These are phyloP conservation scores for Capillidium rhysosporum DNA, from an alignment of 371 early-diverging fungal genomes.

Conservation along the genomic window DNA sequence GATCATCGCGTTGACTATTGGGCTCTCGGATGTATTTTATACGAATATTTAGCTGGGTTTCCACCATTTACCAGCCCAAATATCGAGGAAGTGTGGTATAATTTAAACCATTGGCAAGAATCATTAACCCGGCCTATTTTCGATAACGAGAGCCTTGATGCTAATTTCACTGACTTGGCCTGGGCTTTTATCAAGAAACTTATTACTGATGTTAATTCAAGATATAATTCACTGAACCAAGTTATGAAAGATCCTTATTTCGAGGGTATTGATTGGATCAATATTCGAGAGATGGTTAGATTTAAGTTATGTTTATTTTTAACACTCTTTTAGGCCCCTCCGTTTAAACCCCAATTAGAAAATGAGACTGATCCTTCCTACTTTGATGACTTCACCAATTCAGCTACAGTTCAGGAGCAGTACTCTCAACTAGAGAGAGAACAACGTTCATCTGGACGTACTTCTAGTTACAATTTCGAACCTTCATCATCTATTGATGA, in stretches of 20 bases:
- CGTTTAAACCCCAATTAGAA: slow-evolving; percentile 52
- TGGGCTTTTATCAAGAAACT: slow-evolving; percentile 47
- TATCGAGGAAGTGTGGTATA: slow-evolving; percentile 59
- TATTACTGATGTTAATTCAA: slow-evolving; percentile 23
- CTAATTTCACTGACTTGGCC: slow-evolving; percentile 44
- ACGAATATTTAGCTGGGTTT: slow-evolving; percentile 60
- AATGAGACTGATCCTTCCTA: slow-evolving; percentile 51
- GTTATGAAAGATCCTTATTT: slow-evolving; percentile 64
- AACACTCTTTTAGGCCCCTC: slow-evolving; percentile 21
- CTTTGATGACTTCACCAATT: slow-evolving; percentile 64
- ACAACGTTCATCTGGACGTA: slow-evolving; percentile 18
- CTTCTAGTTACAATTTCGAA: slow-evolving; percentile 13
- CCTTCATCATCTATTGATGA: slow-evolving; percentile 16
- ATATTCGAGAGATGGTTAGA: slow-evolving; percentile 21
- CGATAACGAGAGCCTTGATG: slow-evolving; percentile 42
- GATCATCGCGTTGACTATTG: slow-evolving; percentile 68
- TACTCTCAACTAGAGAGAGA: slow-evolving; percentile 47
- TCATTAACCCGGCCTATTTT: slow-evolving; percentile 51
- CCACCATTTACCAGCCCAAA: slow-evolving; percentile 60
- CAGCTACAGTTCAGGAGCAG: slow-evolving; percentile 19
- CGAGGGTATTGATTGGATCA: slow-evolving; percentile 45
- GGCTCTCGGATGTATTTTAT: slow-evolving; percentile 78
- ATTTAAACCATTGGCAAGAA: slow-evolving; percentile 57
- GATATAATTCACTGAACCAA: slow-evolving; percentile 22
- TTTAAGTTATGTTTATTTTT: background rate